These are phyloP conservation scores for Beauveria scarabaeidicola DNA, from an alignment of 2,329 filamentous ascomycete genomes.

Conservation along the genomic window DNA sequence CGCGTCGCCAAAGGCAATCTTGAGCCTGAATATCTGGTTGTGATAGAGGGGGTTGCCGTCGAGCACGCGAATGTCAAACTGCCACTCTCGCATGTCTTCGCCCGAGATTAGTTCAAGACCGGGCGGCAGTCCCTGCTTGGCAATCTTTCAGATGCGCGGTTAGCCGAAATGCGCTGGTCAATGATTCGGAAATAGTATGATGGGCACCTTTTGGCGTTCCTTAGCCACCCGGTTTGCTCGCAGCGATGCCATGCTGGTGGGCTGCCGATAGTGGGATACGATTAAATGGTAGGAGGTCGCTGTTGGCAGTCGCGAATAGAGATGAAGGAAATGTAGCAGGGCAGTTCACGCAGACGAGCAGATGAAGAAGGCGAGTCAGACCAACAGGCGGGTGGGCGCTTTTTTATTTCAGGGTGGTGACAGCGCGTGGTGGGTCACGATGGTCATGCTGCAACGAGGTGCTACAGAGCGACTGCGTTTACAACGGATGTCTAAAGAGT, in stretches of 20 bases:
- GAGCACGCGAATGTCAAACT: conserved; percentile 83
- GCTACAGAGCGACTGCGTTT: not conserved
- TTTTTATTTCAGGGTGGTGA: not conserved
- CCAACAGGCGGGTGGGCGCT: not conserved
- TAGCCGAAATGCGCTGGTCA: not conserved
- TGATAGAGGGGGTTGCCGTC: conserved; percentile 85
- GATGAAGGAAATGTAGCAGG: too few species aligned
- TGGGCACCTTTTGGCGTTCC: conserved; percentile 22
- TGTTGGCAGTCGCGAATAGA: not conserved
- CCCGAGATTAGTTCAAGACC: conserved; percentile 73
- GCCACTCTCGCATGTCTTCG: conserved; percentile 68
- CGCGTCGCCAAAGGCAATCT: conserved; percentile 72
- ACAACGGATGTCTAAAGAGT: not conserved
- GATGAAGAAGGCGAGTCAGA: not conserved
- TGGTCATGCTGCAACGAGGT: not conserved
- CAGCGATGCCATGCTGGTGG: conserved; percentile 17
- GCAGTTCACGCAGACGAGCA: not conserved
- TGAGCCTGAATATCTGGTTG: conserved; percentile 71
- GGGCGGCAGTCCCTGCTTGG: conserved; percentile 47
- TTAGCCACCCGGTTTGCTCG: conserved; percentile 22
- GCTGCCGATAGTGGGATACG: not conserved
- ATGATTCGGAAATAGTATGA: not conserved
- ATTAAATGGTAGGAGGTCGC: not conserved
- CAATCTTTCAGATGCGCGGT: conserved; percentile 34
- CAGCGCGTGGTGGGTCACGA: not conserved